phyloP scores from a whole-genome alignment of 345 rosid species.

The Salix exigua region DNA sequence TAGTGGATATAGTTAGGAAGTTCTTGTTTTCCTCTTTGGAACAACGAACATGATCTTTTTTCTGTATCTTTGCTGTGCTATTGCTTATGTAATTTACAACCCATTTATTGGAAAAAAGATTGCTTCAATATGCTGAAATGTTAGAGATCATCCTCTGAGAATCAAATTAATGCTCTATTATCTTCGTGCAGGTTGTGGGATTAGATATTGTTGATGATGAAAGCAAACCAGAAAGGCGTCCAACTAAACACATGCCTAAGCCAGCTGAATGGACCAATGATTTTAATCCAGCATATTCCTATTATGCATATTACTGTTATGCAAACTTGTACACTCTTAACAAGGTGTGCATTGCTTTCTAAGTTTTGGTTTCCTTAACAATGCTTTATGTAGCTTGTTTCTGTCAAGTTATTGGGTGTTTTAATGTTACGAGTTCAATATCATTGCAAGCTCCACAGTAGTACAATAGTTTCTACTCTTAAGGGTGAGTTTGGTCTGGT shows the following conservation, averaged over 20 bases:
- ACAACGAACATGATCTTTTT: neutral
- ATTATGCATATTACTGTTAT: slow-evolving; percentile 57
- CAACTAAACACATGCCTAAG: slow-evolving; percentile 55
- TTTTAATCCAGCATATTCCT: slow-evolving; percentile 54
- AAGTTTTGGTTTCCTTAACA: slow-evolving; percentile 8
- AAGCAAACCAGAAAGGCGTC: slow-evolving; percentile 60
- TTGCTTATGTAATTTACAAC: neutral
- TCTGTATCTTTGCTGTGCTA: neutral
- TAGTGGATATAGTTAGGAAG: neutral
- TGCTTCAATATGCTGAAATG: neutral
- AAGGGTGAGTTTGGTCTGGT: neutral
- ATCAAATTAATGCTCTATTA: neutral
- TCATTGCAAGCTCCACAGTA: too few relatives aligned
- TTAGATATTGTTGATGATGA: slow-evolving; percentile 61
- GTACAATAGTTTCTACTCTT: neutral
- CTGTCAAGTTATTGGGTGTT: slow-evolving; percentile 4
- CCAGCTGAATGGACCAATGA: slow-evolving; percentile 58
- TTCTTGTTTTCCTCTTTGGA: neutral
- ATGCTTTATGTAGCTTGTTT: neutral
- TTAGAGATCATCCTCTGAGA: neutral
- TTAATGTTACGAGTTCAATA: neutral
- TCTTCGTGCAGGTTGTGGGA: slow-evolving; percentile 47
- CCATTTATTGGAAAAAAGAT: neutral
- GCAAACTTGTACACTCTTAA: slow-evolving; percentile 49
- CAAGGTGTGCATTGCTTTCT: slow-evolving; percentile 29